Conservation (phyloP, 2,329 filamentous ascomycete genomes). For the Bretziella fagacearum region DNA sequence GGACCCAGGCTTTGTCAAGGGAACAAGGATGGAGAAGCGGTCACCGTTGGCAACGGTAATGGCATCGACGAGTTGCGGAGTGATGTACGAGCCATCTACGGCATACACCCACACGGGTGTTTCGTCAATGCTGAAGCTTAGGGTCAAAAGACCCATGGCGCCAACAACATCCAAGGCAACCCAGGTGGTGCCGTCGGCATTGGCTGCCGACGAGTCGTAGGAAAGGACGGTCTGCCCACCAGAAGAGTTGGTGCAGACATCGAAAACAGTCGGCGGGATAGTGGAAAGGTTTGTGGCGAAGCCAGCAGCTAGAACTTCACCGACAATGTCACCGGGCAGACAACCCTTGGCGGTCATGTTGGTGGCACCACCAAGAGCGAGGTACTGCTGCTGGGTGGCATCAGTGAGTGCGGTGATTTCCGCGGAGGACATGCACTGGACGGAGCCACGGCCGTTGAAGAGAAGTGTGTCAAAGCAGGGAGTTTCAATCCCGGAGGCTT, state of each 20-base stretch:
- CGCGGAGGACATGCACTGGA: constrained; percentile 31
- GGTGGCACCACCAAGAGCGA: constrained; percentile 20
- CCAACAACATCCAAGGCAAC: constrained; percentile 37
- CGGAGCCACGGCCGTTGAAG: constrained; percentile 43
- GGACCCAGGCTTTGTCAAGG: constrained; percentile 29
- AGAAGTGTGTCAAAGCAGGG: constrained; percentile 44
- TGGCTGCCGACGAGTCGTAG: constrained; percentile 19
- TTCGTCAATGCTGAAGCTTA: constrained; percentile 32
- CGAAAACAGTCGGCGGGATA: constrained; percentile 28
- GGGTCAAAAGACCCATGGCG: constrained; percentile 30
- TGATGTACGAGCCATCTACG: constrained; percentile 37
- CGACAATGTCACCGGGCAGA: constrained; percentile 14
- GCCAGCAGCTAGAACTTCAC: constrained; percentile 7
- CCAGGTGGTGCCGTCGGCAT: constrained; percentile 25
- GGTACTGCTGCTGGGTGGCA: constrained; percentile 20
- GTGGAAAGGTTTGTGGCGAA: constrained; percentile 16
- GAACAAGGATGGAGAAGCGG: constrained; percentile 34
- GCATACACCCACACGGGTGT: constrained; percentile 37
- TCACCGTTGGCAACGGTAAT: constrained; percentile 34
- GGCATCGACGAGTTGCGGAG: constrained; percentile 32
- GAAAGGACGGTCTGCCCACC: constrained; percentile 28
- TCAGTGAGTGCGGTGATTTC: constrained; percentile 26
- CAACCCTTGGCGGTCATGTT: constrained; percentile 28
- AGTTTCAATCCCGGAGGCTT: constrained; percentile 29
- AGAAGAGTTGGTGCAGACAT: constrained; percentile 29